Base-by-base conservation (phyloP, 768 basidiomycete species). In the Russula abietina region DNA sequence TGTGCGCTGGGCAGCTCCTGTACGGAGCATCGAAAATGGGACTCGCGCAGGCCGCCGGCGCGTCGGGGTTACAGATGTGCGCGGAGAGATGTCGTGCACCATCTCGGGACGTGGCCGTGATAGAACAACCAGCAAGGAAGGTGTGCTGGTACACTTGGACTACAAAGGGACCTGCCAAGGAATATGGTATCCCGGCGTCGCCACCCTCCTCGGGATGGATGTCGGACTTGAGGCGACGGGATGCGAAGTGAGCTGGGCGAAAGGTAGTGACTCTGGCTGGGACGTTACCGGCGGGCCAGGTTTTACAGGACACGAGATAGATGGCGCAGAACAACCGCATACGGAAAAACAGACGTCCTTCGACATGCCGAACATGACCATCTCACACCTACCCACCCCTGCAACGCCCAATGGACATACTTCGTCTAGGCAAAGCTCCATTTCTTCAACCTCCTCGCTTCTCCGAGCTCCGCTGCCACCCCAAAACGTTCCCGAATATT, bases 131-230 rank as follows among this genome's bases (percentile, higher is more conserved):
- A 65, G 68, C 12, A 53, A 67, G 4, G 68, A 72, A 17, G 88
- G 88, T 19, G 72, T 87, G 19, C 66, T 86, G 38, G 80, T 91
- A 79, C 77, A 80, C 46, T 73, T 91, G 17, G 83, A 87, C 60
- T 91, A 89, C 71, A 85, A 83, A 65, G 89, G 81, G 43, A 80
- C 82, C 3, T 91, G 89, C 73, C 85, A 82, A 64, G 87, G 87
- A 14, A 75, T 92, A 49, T 92, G 88, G 87, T 91, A 85, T 69
- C 85, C 89, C 45, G 91, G 89, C 2, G 89, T 91, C 5, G 91
- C 91, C 3, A 91, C 88, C 3, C 76, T 90, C 68, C 77, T 93
- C 22, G 91, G 89, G 11, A 75, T 92, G 79, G 90, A 92, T 68
- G 80, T 90, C 36, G 80, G 81, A 12, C 77, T 93, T 14, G 84